These are phyloP conservation scores for Iris pallida DNA, from an alignment of 116 monocot species.

Conservation along the genomic window DNA sequence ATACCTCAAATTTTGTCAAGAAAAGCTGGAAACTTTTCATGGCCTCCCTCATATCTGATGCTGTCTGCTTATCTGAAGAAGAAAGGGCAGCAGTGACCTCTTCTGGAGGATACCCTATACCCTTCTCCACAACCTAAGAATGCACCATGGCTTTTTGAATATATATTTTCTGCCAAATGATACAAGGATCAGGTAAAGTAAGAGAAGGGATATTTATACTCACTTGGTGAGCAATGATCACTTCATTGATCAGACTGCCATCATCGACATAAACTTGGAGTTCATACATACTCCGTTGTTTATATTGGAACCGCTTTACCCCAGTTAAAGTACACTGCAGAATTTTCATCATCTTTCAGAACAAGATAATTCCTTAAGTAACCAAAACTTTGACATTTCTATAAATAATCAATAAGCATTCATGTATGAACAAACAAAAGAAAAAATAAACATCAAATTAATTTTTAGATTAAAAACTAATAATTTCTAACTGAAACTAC, in stretches of 20 bases:
- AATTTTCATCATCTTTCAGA: too few relatives aligned
- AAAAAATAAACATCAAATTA: too few relatives aligned
- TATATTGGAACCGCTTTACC: constrained; percentile 74
- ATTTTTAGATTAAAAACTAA: too few relatives aligned
- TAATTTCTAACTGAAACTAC: too few relatives aligned
- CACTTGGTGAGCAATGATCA: constrained; percentile 72
- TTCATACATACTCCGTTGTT: constrained; percentile 50
- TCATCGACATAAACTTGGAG: constrained; percentile 84
- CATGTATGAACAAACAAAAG: too few relatives aligned
- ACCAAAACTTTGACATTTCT: too few relatives aligned
- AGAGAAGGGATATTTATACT: constrained; percentile 14
- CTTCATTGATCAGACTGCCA: constrained; percentile 82
- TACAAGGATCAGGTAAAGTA: background rate
- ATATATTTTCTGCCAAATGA: background rate
- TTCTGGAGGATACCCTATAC: constrained; percentile 66
- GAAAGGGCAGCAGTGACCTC: constrained; percentile 63
- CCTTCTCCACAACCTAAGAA: constrained; percentile 60
- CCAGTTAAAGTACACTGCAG: constrained; percentile 84
- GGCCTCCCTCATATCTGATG: constrained; percentile 49
- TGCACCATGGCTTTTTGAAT: background rate
- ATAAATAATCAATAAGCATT: too few relatives aligned
- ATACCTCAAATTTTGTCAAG: constrained; percentile 82
- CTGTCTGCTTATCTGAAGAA: constrained; percentile 45
- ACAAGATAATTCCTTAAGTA: too few relatives aligned
- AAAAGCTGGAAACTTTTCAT: constrained; percentile 77